Evolutionary conservation across 176 grass and related monocot genomes (phyloP).

Genomic region (Hordeum vulgare): DNA sequence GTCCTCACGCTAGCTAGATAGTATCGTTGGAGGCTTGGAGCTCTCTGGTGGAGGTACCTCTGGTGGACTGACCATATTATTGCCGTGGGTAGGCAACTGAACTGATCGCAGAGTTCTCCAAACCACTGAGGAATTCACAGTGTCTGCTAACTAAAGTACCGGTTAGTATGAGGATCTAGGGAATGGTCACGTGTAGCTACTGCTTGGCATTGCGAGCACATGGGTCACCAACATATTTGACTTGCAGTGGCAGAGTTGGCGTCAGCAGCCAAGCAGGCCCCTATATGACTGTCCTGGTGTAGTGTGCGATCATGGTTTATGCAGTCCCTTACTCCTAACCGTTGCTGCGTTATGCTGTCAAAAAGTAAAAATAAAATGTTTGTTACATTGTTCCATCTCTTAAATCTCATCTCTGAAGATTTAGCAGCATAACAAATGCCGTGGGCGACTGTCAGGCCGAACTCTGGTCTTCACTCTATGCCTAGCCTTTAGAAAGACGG

Average conservation of each 20-base stretch:
- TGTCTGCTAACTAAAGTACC: background rate
- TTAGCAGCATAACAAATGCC: background rate
- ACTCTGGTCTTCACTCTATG: background rate
- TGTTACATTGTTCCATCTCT: background rate
- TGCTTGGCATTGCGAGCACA: background rate
- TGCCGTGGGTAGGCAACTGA: background rate
- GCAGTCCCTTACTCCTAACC: too few relatives aligned
- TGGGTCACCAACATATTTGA: background rate
- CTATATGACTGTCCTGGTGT: too few relatives aligned
- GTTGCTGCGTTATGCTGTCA: too few relatives aligned
- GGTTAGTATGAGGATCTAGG: background rate
- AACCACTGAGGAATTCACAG: background rate
- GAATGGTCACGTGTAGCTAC: background rate
- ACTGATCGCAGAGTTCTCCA: too few relatives aligned
- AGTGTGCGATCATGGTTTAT: too few relatives aligned
- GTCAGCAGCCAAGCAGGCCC: too few relatives aligned
- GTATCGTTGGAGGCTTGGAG: background rate
- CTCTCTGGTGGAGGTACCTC: too few relatives aligned
- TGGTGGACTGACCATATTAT: too few relatives aligned
- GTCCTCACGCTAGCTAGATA: background rate
- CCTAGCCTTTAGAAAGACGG: too few relatives aligned
- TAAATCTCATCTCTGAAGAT: background rate
- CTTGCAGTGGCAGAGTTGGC: background rate
- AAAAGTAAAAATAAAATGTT: background rate
- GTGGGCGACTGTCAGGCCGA: background rate